Conservation (phyloP, 2,329 filamentous ascomycete genomes). For the Helotiales sp. region DNA sequence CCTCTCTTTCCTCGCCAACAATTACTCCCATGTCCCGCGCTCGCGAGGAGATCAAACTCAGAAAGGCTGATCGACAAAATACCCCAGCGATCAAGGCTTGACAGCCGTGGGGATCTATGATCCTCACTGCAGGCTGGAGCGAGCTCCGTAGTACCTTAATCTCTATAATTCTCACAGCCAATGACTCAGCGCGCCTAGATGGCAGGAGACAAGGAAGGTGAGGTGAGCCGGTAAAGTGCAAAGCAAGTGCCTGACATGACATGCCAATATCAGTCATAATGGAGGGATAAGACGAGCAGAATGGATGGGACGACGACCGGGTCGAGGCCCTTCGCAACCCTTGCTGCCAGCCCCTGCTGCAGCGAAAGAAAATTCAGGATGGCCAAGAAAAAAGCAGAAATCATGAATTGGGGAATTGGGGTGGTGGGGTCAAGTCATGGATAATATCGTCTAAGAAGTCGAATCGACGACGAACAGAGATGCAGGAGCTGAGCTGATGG, state of each 20-base stretch:
- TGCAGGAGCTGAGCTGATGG: slow-evolving; percentile 6
- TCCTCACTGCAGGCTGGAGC: slow-evolving; percentile 13
- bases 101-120: slow-evolving; percentile 8
- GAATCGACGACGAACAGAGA: neutral
- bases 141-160: slow-evolving; percentile 12
- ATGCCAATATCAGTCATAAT: slow-evolving; percentile 13
- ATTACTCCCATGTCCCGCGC: neutral
- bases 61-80: slow-evolving; percentile 4
- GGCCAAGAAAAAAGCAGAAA: slow-evolving; percentile 8
- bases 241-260: slow-evolving; percentile 11
- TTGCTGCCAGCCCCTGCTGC: neutral
- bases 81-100: slow-evolving; percentile 8
- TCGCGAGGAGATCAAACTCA: neutral
- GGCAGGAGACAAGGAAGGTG: slow-evolving; percentile 3
- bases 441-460: slow-evolving; percentile 1
- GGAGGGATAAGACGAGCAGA: neutral
- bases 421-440: neutral
- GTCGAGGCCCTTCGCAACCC: neutral
- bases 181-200: neutral
- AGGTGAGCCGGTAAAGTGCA: slow-evolving; percentile 3
- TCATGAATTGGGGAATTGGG: no score
- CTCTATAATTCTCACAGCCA: neutral
- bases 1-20: neutral
- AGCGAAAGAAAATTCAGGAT: neutral
- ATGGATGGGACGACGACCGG: neutral